Base-by-base conservation (phyloP, 495 filamentous ascomycete genomes). In the Penicillium steckii region DNA sequence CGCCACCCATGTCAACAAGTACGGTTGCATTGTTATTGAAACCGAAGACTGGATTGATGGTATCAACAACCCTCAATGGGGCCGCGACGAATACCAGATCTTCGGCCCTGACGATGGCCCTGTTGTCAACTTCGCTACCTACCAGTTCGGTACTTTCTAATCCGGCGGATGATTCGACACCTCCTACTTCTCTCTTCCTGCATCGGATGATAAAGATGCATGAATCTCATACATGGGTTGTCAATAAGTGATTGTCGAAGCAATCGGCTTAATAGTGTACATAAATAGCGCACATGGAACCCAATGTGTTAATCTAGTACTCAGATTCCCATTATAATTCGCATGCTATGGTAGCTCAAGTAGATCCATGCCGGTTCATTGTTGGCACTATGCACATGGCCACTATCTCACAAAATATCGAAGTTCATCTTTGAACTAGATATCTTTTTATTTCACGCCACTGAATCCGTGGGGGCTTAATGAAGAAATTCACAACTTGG, bases 41-140 rank as follows among this genome's bases (percentile, higher is more conserved):
- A 68, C 75, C 4, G 77, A 81, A 59, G 75, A 70, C 30, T 93
- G 84, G 82, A 91, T 93, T 60, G 88, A 90, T 61, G 87, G 74
- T 19, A 89, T 93, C 70, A 91, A 91, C 66, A 73, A 91, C 50
- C 88, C 88, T 7, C 73, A 88, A 65, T 93, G 89, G 89, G 84
- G 82, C 10, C 79, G 86, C 52, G 55, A 68, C 21, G 44, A 58
- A 2, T 65, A 80, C 69, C 83, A 87, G 68, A 75, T 89, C 60
- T 86, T 72, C 60, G 73, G 71, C n/a, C 84, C 86, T n/a, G 78
- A 76, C 21, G 79, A 76, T 27, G 78, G 76, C 40, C 84, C 83
- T 18, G 81, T 81, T 59, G 71, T 86, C 12, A 79, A 88, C 63
- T 79, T 80, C 64, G 85, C 85, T 8, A 85, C 82, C 42, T 87